These are phyloP conservation scores for Chenopodium album DNA, from an alignment of 148 eudicot species.

Conservation along the genomic window DNA sequence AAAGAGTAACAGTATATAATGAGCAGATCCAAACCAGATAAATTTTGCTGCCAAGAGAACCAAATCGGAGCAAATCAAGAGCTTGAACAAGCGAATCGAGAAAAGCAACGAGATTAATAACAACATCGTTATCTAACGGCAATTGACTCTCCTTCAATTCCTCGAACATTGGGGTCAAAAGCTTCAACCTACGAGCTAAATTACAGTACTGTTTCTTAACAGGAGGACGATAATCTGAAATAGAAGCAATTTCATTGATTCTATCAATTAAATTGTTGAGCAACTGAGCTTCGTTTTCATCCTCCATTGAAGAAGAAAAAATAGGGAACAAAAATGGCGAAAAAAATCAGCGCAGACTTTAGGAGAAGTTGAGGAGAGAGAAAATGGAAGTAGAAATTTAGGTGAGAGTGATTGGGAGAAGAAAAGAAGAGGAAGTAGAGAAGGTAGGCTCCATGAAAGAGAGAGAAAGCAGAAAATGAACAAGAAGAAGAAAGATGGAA, in stretches of 20 bases:
- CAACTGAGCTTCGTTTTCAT: constrained; percentile 40
- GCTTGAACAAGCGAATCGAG: constrained; percentile 45
- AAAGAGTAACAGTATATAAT: neutral
- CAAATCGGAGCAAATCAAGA: constrained; percentile 60
- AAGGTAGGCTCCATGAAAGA: constrained; percentile 35
- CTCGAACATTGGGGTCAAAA: constrained; percentile 85
- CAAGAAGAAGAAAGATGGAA: neutral
- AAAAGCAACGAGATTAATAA: constrained; percentile 31
- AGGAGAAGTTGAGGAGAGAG: neutral
- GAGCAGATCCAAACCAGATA: constrained; percentile 53
- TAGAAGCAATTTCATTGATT: constrained; percentile 55
- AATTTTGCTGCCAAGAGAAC: constrained; percentile 77
- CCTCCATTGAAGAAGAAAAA: constrained; percentile 39
- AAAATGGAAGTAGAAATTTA: neutral
- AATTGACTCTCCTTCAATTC: constrained; percentile 65
- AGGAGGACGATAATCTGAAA: constrained; percentile 48
- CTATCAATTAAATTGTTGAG: constrained; percentile 45
- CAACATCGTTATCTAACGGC: constrained; percentile 31
- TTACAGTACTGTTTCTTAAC: constrained; percentile 79
- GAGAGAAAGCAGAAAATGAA: neutral
- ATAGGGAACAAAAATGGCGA: neutral
- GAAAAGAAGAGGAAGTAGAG: constrained; percentile 20
- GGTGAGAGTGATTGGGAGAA: constrained; percentile 4
- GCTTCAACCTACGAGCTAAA: constrained; percentile 72
- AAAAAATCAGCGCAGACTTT: neutral